These are phyloP conservation scores for Neophaeococcomyces mojaviensis DNA, from an alignment of 2,329 filamentous ascomycete species.

Conservation along the genomic window DNA sequence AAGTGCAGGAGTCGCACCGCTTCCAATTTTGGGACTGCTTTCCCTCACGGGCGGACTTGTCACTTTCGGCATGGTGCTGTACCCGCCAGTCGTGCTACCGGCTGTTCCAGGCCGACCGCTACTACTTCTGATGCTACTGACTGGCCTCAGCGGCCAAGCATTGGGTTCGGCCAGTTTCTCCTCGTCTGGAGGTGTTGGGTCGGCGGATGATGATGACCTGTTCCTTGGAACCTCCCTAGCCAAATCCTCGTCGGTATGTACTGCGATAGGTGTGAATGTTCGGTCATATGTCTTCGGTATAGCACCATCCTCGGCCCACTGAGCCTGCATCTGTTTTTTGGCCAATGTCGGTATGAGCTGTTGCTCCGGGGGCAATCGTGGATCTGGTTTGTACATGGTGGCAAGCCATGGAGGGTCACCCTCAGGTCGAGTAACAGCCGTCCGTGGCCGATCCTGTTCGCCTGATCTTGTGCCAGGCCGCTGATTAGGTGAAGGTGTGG, in stretches of 20 bases:
- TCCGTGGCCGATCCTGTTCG: slow-evolving; percentile 43
- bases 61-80: slow-evolving; percentile 44
- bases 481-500: slow-evolving; percentile 33
- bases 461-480: slow-evolving; percentile 59
- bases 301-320: slow-evolving; percentile 88
- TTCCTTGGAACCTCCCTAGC: slow-evolving; percentile 11
- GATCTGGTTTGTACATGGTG: slow-evolving; percentile 91
- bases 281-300: slow-evolving; percentile 79
- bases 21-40: slow-evolving; percentile 14
- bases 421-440: slow-evolving; percentile 64
- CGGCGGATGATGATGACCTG: slow-evolving; percentile 12
- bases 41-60: slow-evolving; percentile 28
- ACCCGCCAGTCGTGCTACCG: slow-evolving; percentile 35
- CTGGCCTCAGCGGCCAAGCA: slow-evolving; percentile 26
- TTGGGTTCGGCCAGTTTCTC: slow-evolving; percentile 23
- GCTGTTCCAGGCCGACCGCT: slow-evolving; percentile 31
- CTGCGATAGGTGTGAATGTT: slow-evolving; percentile 71
- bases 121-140: slow-evolving; percentile 22
- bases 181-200: slow-evolving; percentile 7
- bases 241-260: slow-evolving; percentile 30
- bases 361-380: slow-evolving; percentile 85
- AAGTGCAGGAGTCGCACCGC: slow-evolving; percentile 26
- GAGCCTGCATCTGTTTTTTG: slow-evolving; percentile 81
- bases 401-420: slow-evolving; percentile 95
- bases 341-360: slow-evolving; percentile 93